These are phyloP conservation scores for Podospora bellae-mahoneyi DNA, from an alignment of 495 filamentous ascomycete genomes.

Conservation along the genomic window DNA sequence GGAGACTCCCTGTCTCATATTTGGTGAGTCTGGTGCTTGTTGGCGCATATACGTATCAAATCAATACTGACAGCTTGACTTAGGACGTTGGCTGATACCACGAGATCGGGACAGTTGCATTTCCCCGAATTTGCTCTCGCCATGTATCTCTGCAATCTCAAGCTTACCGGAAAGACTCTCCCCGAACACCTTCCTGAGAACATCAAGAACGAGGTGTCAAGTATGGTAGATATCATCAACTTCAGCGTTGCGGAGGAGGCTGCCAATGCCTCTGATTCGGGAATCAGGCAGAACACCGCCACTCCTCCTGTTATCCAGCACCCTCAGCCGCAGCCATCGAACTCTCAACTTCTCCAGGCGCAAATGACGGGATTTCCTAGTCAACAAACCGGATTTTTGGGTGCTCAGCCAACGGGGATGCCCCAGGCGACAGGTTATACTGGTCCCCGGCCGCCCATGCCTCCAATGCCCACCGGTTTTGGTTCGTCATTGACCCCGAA, in stretches of 20 bases:
- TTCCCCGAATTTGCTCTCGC: slow-evolving; percentile 98
- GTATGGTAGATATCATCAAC: slow-evolving; percentile 99
- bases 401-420: slow-evolving; percentile 57
- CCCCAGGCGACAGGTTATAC: slow-evolving; percentile 59
- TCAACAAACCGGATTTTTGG: slow-evolving; percentile 49
- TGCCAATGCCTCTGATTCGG: slow-evolving; percentile 58
- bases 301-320: slow-evolving; percentile 76
- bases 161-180: slow-evolving; percentile 78
- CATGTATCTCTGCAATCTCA: slow-evolving; percentile 98
- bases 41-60: background rate
- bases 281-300: slow-evolving; percentile 57
- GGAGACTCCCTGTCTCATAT: slow-evolving; percentile 81
- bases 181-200: slow-evolving; percentile 74
- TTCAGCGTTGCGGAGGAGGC: slow-evolving; percentile 84
- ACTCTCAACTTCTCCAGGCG: slow-evolving; percentile 66
- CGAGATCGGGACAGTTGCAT: slow-evolving; percentile 90
- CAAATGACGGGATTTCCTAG: slow-evolving; percentile 73
- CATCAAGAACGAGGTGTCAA: slow-evolving; percentile 93
- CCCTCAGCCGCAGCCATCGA: slow-evolving; percentile 77
- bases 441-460: slow-evolving; percentile 85
- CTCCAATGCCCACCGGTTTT: slow-evolving; percentile 89
- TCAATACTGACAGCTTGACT: slow-evolving; percentile 7
- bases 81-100: slow-evolving; percentile 94
- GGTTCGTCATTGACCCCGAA: slow-evolving; percentile 62
- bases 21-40: slow-evolving; percentile 55